A percentile compares a stretch with the other conserved stretches of the same genome.
Evolutionary conservation across 768 basidiomycete genomes (phyloP).

Genomic region (Mycena amicta): DNA sequence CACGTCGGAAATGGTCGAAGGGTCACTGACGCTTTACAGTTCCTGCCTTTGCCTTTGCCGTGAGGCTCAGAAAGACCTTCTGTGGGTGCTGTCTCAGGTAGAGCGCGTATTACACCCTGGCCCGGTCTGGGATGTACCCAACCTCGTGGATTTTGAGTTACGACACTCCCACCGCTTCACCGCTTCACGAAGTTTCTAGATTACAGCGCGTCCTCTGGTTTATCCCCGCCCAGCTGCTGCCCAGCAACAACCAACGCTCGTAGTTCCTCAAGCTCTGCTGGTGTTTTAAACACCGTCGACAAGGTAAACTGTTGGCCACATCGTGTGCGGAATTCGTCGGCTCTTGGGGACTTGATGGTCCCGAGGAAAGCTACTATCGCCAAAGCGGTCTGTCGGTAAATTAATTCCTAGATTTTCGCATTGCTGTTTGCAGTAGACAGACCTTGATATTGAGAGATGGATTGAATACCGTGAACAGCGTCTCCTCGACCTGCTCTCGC

Average conservation of each 20-base stretch:
- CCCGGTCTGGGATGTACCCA: too few relatives aligned
- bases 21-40: too few relatives aligned
- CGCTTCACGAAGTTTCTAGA: not conserved
- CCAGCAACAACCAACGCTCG: not conserved
- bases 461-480: constrained; percentile 52
- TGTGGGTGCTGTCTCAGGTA: too few relatives aligned
- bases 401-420: not conserved
- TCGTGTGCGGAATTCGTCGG: constrained; percentile 61
- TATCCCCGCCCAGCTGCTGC: not conserved
- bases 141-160: too few relatives aligned
- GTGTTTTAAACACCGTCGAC: constrained; percentile 66
- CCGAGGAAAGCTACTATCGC: constrained; percentile 51
- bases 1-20: too few relatives aligned
- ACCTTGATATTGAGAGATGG: constrained; percentile 54
- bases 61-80: too few relatives aligned
- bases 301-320: constrained; percentile 58
- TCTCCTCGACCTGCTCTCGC: constrained; percentile 60
- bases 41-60: too few relatives aligned
- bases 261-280: not conserved
- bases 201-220: not conserved
- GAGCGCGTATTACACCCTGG: too few relatives aligned
- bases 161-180: too few relatives aligned
- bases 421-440: constrained; percentile 15
- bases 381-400: constrained; percentile 49
- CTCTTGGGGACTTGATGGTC: constrained; percentile 51